A percentile compares a stretch with the other conserved stretches of the same genome.
phyloP scores from a whole-genome alignment of 768 basidiomycete genomes.

The Podaxis sp. region DNA sequence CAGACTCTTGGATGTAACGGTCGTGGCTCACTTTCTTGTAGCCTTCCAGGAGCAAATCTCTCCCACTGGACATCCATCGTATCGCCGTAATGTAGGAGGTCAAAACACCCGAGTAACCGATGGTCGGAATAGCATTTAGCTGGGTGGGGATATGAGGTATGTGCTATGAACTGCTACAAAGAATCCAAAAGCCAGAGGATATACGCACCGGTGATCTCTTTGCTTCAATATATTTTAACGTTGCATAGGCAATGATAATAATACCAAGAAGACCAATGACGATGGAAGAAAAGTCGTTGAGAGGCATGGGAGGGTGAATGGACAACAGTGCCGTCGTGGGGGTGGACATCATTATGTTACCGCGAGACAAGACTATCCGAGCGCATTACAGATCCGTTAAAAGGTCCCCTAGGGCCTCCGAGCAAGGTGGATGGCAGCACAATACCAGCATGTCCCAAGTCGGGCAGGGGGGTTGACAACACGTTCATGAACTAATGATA shows the following conservation, averaged over 20 bases:
- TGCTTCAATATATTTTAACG: neutral
- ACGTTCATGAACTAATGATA: neutral
- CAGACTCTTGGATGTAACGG: too few relatives aligned
- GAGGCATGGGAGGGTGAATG: neutral
- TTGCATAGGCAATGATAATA: neutral
- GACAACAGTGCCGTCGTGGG: neutral
- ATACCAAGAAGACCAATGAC: neutral
- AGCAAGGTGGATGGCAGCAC: neutral
- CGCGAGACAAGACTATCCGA: neutral
- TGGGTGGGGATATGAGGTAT: neutral
- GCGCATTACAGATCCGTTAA: neutral
- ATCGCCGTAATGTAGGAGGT: slow-evolving; percentile 13
- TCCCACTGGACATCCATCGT: neutral
- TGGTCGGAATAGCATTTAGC: slow-evolving; percentile 12
- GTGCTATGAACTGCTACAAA: neutral
- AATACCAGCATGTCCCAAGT: neutral
- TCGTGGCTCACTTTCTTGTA: neutral
- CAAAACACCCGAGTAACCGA: slow-evolving; percentile 12
- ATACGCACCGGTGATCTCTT: slow-evolving; percentile 1
- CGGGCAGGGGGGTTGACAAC: neutral
- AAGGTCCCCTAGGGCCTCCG: neutral
- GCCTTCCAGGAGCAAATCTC: neutral
- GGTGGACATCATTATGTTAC: neutral
- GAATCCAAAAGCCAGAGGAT: neutral
- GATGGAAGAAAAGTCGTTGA: neutral